Conservation (phyloP, 805 yeast genomes). For the Komagataella populi region DNA sequence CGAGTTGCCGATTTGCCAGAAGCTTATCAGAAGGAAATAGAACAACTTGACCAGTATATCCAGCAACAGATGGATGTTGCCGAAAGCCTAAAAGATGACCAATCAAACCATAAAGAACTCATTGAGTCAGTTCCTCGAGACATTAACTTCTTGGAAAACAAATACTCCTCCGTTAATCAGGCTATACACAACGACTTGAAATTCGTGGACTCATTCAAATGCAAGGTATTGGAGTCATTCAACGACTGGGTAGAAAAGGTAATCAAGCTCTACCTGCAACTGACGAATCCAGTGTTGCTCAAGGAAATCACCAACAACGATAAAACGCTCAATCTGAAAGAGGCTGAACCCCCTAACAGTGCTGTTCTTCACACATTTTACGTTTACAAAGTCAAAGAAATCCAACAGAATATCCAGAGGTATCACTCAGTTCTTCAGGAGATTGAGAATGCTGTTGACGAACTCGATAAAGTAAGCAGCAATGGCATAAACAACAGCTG, state of each 20-base stretch:
- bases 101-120: conserved; percentile 46
- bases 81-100: conserved; percentile 49
- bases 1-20: conserved; percentile 64
- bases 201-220: conserved; percentile 28
- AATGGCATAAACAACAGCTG: conserved; percentile 24
- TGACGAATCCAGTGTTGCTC: conserved; percentile 19
- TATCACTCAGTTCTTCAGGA: conserved; percentile 33
- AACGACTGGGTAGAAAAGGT: conserved; percentile 25
- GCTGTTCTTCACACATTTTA: conserved; percentile 38
- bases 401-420: conserved; percentile 30
- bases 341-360: conserved; percentile 38
- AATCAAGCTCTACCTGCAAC: conserved; percentile 19
- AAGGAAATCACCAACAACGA: conserved; percentile 10
- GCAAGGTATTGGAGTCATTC: conserved; percentile 20
- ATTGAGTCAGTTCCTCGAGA: conserved; percentile 66
- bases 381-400: conserved; percentile 27
- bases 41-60: conserved; percentile 57
- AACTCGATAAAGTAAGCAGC: conserved; percentile 37
- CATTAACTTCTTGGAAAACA: conserved; percentile 45
- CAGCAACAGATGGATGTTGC: conserved; percentile 64
- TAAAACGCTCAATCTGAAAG: conserved; percentile 29
- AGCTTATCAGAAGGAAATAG: conserved; percentile 53
- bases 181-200: conserved; percentile 38
- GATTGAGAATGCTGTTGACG: conserved; percentile 51
- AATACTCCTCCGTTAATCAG: conserved; percentile 50